Evolutionary conservation across 2,329 filamentous ascomycete species (phyloP), one percentile per base, ranked within the genome.

Genomic region (Cercospora nicotianae): DNA sequence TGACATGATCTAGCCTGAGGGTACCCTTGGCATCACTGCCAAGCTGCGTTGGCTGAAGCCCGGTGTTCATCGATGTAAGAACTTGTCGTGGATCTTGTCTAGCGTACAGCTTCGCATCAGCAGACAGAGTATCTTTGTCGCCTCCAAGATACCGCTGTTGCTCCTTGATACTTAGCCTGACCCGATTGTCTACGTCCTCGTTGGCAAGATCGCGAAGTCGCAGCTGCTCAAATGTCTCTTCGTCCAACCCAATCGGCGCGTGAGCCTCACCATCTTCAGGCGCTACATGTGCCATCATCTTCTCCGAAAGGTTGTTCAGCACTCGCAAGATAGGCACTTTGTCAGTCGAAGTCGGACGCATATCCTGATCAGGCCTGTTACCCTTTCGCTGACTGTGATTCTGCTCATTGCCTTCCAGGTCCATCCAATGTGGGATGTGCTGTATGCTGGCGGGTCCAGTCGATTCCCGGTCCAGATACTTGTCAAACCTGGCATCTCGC

Each of bases 391-490:
- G 92, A 73, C 93, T 96, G 79, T 96, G 90, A 75, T 99, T 94
- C 78, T 95, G 92, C 80, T 98, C 95, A 76, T 99, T 99, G 31
- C 91, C 95, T 77, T 94, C 92, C 28, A 99, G 81, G 77, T 99
- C 91, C 73, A 99, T 94, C 71, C 96, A 94, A 74, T 94, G 89
- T 0, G 95, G 94, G 20, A 99, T 88, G 65, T 90, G 87, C 36
- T 89, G 83, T 3, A 89, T 82, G 71, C 87, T 79, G 0, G 81
- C 77, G 23, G 79, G 77, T 2, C 71, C 74, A 13, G 82, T 83
- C 58, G 84, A 80, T 72, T 93, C 91, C 42, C 86, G 86, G 67
- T 90, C 88, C 26, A 97, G 86, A 77, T 97, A 97, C 72, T 90
- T 90, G 79, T 98, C 95, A 69, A 98, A 90, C 8, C 95, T 84